phyloP scores from a whole-genome alignment of 805 yeast genomes.

The Suhomyces tanzawaensis region DNA sequence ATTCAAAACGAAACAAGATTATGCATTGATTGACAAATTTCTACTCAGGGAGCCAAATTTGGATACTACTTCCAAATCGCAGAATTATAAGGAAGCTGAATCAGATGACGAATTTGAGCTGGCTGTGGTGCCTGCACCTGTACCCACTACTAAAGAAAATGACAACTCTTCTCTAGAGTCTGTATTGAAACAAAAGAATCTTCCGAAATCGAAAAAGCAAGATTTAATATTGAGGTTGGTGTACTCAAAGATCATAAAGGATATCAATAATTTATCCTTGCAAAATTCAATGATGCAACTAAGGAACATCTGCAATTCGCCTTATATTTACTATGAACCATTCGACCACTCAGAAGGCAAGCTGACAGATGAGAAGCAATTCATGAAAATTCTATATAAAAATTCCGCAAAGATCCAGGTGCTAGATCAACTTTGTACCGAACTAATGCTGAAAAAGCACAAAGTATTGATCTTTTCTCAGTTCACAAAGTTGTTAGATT shows the following conservation, averaged over 20 bases:
- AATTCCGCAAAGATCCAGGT: conserved; percentile 74
- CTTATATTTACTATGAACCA: conserved; percentile 81
- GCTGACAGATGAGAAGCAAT: conserved; percentile 24
- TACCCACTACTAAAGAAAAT: neutral
- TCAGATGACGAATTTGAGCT: conserved; percentile 31
- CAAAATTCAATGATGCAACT: conserved; percentile 80
- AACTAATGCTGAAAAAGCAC: conserved; percentile 51
- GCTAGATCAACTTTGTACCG: conserved; percentile 58
- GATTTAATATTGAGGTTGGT: conserved; percentile 12
- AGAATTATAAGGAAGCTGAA: conserved; percentile 19
- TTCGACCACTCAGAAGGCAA: conserved; percentile 46
- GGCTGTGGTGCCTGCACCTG: neutral
- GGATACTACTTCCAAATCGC: conserved; percentile 4
- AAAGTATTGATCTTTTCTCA: conserved; percentile 84
- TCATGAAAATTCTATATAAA: conserved; percentile 33
- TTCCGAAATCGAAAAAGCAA: conserved; percentile 8
- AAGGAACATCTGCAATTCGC: conserved; percentile 81
- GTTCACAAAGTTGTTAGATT: conserved; percentile 78
- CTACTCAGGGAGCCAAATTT: conserved; percentile 31
- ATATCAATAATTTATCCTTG: conserved; percentile 40
- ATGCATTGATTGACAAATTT: conserved; percentile 37
- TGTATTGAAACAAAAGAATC: neutral
- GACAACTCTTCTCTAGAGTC: no score
- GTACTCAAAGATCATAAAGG: conserved; percentile 14
- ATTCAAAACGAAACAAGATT: conserved; percentile 18